A percentile compares a stretch with the other conserved stretches of the same genome.
phyloP scores from a whole-genome alignment of 2,329 filamentous ascomycete genomes.

The Zymoseptoria pseudotritici region DNA sequence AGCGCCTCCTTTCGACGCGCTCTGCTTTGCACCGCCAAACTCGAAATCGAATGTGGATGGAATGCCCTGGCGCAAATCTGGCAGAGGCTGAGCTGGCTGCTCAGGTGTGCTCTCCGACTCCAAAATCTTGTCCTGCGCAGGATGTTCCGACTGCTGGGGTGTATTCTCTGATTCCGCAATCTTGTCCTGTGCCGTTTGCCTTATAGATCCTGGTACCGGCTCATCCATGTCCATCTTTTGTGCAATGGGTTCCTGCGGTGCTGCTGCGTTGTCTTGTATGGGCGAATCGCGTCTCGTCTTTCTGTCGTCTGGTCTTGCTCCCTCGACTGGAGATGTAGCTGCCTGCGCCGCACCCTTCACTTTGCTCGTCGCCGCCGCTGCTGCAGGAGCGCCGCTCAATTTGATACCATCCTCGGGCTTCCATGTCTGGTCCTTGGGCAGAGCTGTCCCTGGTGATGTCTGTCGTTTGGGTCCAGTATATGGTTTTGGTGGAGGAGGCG shows the following conservation, averaged over 20 bases:
- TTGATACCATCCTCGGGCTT: constrained; percentile 35
- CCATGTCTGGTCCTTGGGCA: constrained; percentile 35
- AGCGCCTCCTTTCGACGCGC: neutral
- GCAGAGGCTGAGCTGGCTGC: constrained; percentile 54
- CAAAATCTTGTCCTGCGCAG: constrained; percentile 10
- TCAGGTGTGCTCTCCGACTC: constrained; percentile 6
- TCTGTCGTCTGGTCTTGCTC: constrained; percentile 31
- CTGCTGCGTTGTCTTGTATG: constrained; percentile 8
- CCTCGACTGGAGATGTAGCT: constrained; percentile 22
- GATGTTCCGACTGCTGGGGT: constrained; percentile 1
- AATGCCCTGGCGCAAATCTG: constrained; percentile 89
- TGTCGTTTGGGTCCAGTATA: constrained; percentile 21
- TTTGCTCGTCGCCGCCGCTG: constrained; percentile 10
- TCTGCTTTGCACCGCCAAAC: constrained; percentile 35
- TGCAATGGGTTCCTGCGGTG: constrained; percentile 23
- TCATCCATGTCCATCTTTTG: constrained; percentile 25
- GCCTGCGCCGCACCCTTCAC: neutral
- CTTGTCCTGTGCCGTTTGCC: constrained; percentile 22
- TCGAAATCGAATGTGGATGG: constrained; percentile 84
- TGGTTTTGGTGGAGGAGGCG: constrained; percentile 13
- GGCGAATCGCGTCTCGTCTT: constrained; percentile 20
- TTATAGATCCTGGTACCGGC: constrained; percentile 19
- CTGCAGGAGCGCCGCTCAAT: constrained; percentile 25
- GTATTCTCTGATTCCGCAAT: constrained; percentile 25
- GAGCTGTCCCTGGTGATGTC: constrained; percentile 27